Conservation (phyloP, 495 filamentous ascomycete species). For the Penicillium alfredii region DNA sequence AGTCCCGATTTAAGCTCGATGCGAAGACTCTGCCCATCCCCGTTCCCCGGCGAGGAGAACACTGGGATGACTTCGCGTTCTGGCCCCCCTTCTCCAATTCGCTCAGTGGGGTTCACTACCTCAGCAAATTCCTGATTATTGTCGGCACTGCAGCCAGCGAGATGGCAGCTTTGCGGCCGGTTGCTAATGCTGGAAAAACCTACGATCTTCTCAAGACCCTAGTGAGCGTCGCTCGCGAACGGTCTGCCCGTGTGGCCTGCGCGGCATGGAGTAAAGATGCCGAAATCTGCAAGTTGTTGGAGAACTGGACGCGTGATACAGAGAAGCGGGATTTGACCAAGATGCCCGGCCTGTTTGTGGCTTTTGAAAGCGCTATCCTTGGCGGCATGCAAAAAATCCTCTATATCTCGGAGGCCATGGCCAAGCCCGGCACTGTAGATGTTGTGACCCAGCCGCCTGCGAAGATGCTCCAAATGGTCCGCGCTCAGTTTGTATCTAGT, state of each 20-base stretch:
- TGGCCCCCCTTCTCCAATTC: constrained; percentile 93
- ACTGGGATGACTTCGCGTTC: constrained; percentile 93
- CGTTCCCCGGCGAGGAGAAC: constrained; percentile 66
- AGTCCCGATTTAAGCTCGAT: constrained; percentile 73
- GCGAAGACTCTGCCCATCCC: constrained; percentile 69
- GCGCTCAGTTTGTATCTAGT: constrained; percentile 80
- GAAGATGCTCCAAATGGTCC: constrained; percentile 80
- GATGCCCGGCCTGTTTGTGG: constrained; percentile 77
- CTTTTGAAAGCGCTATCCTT: constrained; percentile 73
- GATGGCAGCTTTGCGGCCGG: constrained; percentile 67
- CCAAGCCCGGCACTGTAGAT: constrained; percentile 58
- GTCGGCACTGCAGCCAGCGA: constrained; percentile 81
- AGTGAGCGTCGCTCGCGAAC: constrained; percentile 73
- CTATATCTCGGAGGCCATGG: constrained; percentile 78
- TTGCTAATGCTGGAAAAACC: constrained; percentile 50
- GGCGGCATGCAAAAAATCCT: constrained; percentile 86
- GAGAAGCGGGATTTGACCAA: constrained; percentile 79
- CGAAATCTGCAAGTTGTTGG: constrained; percentile 79
- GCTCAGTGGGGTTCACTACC: constrained; percentile 78
- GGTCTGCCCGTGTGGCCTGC: constrained; percentile 72
- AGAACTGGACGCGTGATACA: constrained; percentile 79
- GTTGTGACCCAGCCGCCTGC: constrained; percentile 76
- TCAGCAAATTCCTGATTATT: constrained; percentile 70
- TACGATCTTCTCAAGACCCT: constrained; percentile 64
- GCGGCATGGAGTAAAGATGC: constrained; percentile 84